These are phyloP conservation scores for Diaporthe capsici DNA, from an alignment of 2,329 filamentous ascomycete genomes.

Conservation along the genomic window DNA sequence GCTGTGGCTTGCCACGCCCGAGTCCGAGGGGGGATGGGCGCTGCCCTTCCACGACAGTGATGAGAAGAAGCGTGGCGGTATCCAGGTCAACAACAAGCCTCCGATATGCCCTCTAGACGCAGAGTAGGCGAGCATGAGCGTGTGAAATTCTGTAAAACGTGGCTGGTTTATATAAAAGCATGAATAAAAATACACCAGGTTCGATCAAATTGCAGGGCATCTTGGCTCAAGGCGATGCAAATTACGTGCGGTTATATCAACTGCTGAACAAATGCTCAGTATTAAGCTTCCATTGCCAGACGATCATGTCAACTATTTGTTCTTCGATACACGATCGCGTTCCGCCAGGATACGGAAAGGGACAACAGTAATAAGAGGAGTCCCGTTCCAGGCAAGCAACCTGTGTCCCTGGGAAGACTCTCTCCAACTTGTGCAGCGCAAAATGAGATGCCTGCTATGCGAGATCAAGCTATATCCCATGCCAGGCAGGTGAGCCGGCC, in stretches of 20 bases:
- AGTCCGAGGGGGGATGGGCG: slow-evolving; percentile 87
- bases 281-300: no score
- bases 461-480: background rate
- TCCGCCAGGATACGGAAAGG: no score
- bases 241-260: no score
- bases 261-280: background rate
- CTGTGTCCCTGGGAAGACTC: no score
- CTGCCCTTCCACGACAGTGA: slow-evolving; percentile 85
- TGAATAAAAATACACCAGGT: background rate
- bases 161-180: background rate
- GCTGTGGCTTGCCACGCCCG: slow-evolving; percentile 86
- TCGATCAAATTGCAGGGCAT: background rate
- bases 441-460: background rate
- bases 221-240: no score
- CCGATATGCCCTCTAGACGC: slow-evolving; percentile 84
- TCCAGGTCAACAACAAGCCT: slow-evolving; percentile 86
- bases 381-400: background rate
- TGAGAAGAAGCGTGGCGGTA: slow-evolving; percentile 89
- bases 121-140: slow-evolving; percentile 73
- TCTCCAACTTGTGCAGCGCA: background rate
- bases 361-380: background rate
- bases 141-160: slow-evolving; percentile 48
- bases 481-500: background rate
- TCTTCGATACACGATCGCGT: background rate
- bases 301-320: background rate